A percentile compares a stretch with the other conserved stretches of the same genome.
Evolutionary conservation across 1,284 basidiomycete species (phyloP).

Genomic region (Microbotryum silenes-acaulis): DNA sequence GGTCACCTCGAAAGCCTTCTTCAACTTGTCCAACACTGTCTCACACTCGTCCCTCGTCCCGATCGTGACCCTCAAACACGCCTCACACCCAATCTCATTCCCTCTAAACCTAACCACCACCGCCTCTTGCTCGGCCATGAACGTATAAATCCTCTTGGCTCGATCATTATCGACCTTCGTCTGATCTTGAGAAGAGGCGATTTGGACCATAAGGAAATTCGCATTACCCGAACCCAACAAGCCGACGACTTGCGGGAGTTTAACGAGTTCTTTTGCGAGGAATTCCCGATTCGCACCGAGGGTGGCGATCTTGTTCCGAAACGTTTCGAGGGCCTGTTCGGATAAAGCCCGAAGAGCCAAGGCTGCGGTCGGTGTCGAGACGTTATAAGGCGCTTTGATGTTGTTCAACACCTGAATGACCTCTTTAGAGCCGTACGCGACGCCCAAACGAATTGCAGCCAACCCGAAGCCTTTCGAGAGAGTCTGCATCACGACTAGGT

Average conservation of each 20-base stretch:
- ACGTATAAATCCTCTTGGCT: slow-evolving; percentile 66
- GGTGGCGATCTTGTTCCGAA: slow-evolving; percentile 37
- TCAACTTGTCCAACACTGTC: slow-evolving; percentile 30
- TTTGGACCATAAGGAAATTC: slow-evolving; percentile 82
- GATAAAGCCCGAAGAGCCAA: slow-evolving; percentile 74
- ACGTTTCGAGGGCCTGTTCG: slow-evolving; percentile 53
- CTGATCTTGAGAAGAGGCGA: slow-evolving; percentile 49
- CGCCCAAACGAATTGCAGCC: slow-evolving; percentile 91
- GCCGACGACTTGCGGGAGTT: slow-evolving; percentile 50
- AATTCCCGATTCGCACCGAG: slow-evolving; percentile 26
- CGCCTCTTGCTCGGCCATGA: slow-evolving; percentile 72
- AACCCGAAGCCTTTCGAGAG: slow-evolving; percentile 94
- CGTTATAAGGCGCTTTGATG: slow-evolving; percentile 96
- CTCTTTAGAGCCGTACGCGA: slow-evolving; percentile 80
- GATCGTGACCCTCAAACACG: slow-evolving; percentile 81
- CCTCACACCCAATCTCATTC: slow-evolving; percentile 74
- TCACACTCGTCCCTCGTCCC: slow-evolving; percentile 75
- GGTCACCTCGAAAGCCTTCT: slow-evolving; percentile 19
- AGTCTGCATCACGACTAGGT: slow-evolving; percentile 89
- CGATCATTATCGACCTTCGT: slow-evolving; percentile 58
- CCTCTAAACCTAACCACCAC: slow-evolving; percentile 90
- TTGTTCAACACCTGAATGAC: slow-evolving; percentile 88
- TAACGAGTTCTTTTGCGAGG: slow-evolving; percentile 11
- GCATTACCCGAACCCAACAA: slow-evolving; percentile 78
- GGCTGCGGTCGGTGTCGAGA: slow-evolving; percentile 80